A percentile compares a stretch with the other conserved stretches of the same genome.
Evolutionary conservation across 805 yeast species (phyloP).

Genomic region (Myxozyma mucilagina): DNA sequence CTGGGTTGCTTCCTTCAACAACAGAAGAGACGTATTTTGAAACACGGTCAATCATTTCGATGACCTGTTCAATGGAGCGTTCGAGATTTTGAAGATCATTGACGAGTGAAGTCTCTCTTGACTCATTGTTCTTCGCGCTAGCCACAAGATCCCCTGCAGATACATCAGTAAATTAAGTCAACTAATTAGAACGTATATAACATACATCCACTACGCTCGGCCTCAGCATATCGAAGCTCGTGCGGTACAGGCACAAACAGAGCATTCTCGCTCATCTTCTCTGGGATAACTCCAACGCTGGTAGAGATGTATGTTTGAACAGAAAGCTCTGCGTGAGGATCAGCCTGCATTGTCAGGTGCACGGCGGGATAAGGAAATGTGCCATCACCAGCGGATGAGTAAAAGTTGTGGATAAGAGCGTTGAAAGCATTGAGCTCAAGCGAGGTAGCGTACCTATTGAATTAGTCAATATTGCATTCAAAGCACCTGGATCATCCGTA

Average conservation of each 20-base stretch:
- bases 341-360: conserved; percentile 69
- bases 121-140: conserved; percentile 40
- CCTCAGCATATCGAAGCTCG: conserved; percentile 55
- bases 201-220: conserved; percentile 62
- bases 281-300: conserved; percentile 57
- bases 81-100: conserved; percentile 41
- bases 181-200: conserved; percentile 38
- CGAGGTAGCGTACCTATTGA: conserved; percentile 43
- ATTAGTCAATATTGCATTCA: not conserved
- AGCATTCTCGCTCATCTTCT: conserved; percentile 46
- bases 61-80: conserved; percentile 41
- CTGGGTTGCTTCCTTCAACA: conserved; percentile 34
- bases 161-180: conserved; percentile 31
- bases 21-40: conserved; percentile 38
- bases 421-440: conserved; percentile 66
- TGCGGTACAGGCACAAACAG: conserved; percentile 78
- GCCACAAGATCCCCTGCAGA: conserved; percentile 40
- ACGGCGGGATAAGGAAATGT: conserved; percentile 76
- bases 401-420: conserved; percentile 78
- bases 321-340: conserved; percentile 50
- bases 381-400: conserved; percentile 65
- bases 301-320: conserved; percentile 79
- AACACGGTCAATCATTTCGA: conserved; percentile 45
- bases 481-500: not conserved
- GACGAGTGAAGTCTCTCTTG: conserved; percentile 39